A percentile compares a stretch with the other conserved stretches of the same genome.
Evolutionary conservation across 2,329 filamentous ascomycete species (phyloP).

Genomic region (Alternaria sp.): DNA sequence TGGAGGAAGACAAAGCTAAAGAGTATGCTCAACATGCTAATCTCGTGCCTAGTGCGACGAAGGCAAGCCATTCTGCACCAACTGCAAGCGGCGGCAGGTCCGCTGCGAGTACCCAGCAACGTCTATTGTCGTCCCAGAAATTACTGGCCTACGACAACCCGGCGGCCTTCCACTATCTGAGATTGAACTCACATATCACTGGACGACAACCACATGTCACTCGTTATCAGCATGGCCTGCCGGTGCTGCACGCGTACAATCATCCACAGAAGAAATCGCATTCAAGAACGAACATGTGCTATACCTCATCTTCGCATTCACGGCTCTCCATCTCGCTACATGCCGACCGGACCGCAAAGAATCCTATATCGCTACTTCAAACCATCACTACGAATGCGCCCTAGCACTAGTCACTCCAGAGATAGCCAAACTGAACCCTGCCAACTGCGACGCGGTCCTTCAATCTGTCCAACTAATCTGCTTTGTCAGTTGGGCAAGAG

Average conservation of each 20-base stretch:
- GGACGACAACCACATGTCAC: conserved; percentile 32
- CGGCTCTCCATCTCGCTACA: conserved; percentile 33
- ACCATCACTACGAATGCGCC: conserved; percentile 31
- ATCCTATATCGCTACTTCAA: conserved; percentile 22
- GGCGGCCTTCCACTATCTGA: conserved; percentile 20
- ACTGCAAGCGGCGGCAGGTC: conserved; percentile 31
- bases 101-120: conserved; percentile 26
- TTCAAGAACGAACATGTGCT: conserved; percentile 25
- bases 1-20: too few relatives aligned
- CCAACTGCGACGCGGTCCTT: conserved; percentile 34
- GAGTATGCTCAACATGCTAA: background rate
- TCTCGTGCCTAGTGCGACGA: conserved; percentile 33
- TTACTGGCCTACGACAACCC: background rate
- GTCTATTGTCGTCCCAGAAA: background rate
- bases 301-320: conserved; percentile 32
- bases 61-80: conserved; percentile 30
- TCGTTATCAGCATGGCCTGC: conserved; percentile 25
- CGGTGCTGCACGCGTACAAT: conserved; percentile 20
- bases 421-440: conserved; percentile 21
- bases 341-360: conserved; percentile 25
- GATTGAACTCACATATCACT: conserved; percentile 37
- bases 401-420: conserved; percentile 28
- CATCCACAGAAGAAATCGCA: conserved; percentile 25
- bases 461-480: conserved; percentile 33
- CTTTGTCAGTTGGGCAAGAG: conserved; percentile 32